Percentiles rank a stretch among this genome's conserved stretches.
Conservation (phyloP, 208 protist species). For the Leishmania turanica region DNA sequence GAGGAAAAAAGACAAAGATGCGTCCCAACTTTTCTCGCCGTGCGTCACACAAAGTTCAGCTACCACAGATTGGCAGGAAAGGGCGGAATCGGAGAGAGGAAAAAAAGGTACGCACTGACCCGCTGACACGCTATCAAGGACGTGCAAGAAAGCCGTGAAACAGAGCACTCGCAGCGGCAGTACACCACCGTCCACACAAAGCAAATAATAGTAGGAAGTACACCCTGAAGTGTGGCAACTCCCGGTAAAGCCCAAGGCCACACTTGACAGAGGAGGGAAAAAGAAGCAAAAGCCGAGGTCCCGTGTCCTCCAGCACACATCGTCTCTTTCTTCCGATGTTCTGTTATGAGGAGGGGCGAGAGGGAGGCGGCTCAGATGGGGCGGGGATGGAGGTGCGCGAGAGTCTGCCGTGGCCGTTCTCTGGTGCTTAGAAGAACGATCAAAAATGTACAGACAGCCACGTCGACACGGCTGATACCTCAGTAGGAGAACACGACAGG, state of each 20-base stretch:
- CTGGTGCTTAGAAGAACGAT: background rate
- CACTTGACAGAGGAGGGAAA: background rate
- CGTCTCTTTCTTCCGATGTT: background rate
- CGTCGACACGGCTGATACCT: background rate
- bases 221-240: background rate
- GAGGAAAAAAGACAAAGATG: background rate
- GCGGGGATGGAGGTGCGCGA: background rate
- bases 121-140: background rate
- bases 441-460: background rate
- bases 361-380: background rate
- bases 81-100: background rate
- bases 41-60: background rate
- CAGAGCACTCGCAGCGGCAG: background rate
- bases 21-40: background rate
- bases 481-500: background rate
- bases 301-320: background rate
- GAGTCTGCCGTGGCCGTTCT: background rate
- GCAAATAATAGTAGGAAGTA: background rate
- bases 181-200: background rate
- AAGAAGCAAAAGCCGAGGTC: conserved; percentile 1
- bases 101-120: background rate
- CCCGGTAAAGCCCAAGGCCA: too few species aligned
- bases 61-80: background rate
- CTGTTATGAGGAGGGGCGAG: background rate
- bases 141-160: background rate